Conservation (phyloP, 352 stramenopile species). For the Phytophthora meadii region DNA sequence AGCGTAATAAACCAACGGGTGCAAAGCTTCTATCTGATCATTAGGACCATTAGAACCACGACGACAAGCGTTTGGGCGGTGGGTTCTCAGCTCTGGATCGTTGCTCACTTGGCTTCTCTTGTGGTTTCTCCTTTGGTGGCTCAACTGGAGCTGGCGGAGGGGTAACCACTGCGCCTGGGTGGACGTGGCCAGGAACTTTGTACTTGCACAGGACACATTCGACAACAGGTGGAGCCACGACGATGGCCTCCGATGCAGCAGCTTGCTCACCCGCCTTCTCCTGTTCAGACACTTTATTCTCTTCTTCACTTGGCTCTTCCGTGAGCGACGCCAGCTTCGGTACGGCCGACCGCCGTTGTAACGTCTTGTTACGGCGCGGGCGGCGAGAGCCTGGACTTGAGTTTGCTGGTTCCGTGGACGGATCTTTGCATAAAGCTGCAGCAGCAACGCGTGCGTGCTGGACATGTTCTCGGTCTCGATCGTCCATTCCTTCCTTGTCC, state of each 20-base stretch:
- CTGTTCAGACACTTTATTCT: conserved; percentile 6
- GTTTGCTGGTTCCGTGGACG: conserved; percentile 1
- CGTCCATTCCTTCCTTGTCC: conserved; percentile 45
- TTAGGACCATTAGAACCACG: conserved; percentile 50
- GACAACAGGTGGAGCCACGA: conserved; percentile 24
- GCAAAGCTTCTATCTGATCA: neutral
- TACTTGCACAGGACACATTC: conserved; percentile 68
- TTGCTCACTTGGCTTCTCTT: conserved; percentile 20
- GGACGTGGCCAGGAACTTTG: conserved; percentile 64
- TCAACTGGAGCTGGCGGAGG: conserved; percentile 21
- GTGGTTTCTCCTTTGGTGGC: neutral
- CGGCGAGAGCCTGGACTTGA: conserved; percentile 17
- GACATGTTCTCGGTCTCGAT: conserved; percentile 46
- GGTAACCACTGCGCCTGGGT: conserved; percentile 26
- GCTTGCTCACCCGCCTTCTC: neutral
- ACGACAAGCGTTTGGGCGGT: conserved; percentile 51
- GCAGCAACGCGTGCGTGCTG: conserved; percentile 43
- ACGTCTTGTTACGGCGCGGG: conserved; percentile 47
- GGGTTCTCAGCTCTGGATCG: conserved; percentile 25
- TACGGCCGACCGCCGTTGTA: conserved; percentile 49
- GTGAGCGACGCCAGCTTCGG: conserved; percentile 47
- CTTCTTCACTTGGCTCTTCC: conserved; percentile 48
- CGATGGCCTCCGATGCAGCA: conserved; percentile 10
- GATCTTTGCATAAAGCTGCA: conserved; percentile 36
- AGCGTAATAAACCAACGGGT: neutral